A percentile compares a stretch with the other conserved stretches of the same genome.
Evolutionary conservation across 83 land plant genomes (phyloP).

Genomic region (Diphasiastrum complanatum): DNA sequence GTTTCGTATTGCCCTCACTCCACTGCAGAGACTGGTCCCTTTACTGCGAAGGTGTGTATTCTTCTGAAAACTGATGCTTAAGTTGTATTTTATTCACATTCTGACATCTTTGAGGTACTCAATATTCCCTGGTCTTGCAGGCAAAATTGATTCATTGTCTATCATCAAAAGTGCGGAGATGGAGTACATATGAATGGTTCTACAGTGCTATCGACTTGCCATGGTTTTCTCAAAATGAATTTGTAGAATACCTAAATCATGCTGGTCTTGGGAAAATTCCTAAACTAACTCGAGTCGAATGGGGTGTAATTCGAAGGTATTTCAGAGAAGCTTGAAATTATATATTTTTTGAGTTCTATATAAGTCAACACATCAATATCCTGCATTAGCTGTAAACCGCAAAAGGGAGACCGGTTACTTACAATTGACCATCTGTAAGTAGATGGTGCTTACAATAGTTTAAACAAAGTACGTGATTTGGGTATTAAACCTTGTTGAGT

Average conservation of each 20-base stretch:
- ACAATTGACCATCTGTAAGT: too few relatives aligned
- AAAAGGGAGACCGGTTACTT: too few relatives aligned
- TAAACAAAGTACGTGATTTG: too few relatives aligned
- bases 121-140: too few relatives aligned
- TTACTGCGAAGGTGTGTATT: constrained; percentile 22
- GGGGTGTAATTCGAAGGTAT: constrained; percentile 96
- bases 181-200: constrained; percentile 95
- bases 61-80: not conserved
- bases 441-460: too few relatives aligned
- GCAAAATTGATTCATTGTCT: constrained; percentile 56
- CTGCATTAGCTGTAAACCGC: too few relatives aligned
- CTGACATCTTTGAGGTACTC: too few relatives aligned
- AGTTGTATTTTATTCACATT: constrained; percentile 9
- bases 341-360: not conserved
- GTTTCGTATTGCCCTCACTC: constrained; percentile 26
- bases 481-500: too few relatives aligned
- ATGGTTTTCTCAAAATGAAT: constrained; percentile 88
- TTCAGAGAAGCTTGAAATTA: not conserved
- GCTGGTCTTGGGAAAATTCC: constrained; percentile 81
- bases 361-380: too few relatives aligned
- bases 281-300: constrained; percentile 86
- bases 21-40: constrained; percentile 26
- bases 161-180: constrained; percentile 54
- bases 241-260: constrained; percentile 91
- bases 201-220: constrained; percentile 98